These are phyloP conservation scores for Bacidia gigantensis DNA, from an alignment of 495 filamentous ascomycete genomes.

Conservation along the genomic window DNA sequence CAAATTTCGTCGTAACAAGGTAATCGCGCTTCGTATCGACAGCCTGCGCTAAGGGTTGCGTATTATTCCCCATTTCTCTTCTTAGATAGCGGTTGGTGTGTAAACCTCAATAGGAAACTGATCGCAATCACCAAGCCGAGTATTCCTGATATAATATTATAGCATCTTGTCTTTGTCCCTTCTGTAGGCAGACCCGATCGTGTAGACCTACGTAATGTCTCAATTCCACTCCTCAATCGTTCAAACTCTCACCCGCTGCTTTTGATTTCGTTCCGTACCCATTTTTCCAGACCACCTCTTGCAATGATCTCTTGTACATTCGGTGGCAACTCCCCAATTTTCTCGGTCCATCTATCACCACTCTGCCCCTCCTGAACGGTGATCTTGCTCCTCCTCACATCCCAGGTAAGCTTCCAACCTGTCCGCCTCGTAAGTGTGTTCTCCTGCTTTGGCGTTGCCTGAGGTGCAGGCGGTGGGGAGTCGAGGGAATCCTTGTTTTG, in stretches of 20 bases:
- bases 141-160: no score
- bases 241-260: background rate
- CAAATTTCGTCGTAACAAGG: no score
- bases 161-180: no score
- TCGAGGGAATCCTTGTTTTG: constrained; percentile 32
- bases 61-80: no score
- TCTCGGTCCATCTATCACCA: constrained; percentile 56
- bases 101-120: no score
- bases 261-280: constrained; percentile 60
- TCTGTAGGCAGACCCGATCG: no score
- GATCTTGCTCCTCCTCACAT: constrained; percentile 59
- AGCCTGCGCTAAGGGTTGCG: no score
- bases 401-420: constrained; percentile 81
- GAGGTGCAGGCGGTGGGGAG: constrained; percentile 28
- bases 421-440: constrained; percentile 65
- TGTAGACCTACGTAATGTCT: no score
- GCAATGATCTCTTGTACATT: constrained; percentile 89
- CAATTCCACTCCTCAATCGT: background rate
- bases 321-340: constrained; percentile 71
- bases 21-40: no score
- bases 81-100: no score
- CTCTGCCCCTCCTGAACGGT: constrained; percentile 52
- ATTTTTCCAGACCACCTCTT: constrained; percentile 63
- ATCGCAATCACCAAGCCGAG: no score
- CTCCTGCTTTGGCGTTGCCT: constrained; percentile 22